Conservation (phyloP, 2,329 filamentous ascomycete species). For the Chaetothyriales sp. region DNA sequence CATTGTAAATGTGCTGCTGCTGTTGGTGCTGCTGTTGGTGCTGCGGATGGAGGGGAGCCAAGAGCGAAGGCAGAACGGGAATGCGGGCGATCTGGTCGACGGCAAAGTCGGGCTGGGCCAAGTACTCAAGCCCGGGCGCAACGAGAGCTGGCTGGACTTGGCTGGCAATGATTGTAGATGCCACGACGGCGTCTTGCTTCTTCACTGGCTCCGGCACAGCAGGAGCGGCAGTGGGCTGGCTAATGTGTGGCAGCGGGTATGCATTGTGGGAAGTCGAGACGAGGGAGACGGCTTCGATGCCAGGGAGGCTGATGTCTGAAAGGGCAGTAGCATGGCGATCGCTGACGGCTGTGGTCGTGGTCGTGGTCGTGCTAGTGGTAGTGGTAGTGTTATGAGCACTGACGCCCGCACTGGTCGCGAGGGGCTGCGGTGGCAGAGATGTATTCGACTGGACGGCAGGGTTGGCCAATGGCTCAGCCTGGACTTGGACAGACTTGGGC, state of each 20-base stretch:
- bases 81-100: neutral
- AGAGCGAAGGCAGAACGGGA: neutral
- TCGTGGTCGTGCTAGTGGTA: conserved; percentile 1
- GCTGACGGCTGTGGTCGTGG: neutral
- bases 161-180: neutral
- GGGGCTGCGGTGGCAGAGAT: conserved; percentile 8
- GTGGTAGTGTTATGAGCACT: conserved; percentile 5
- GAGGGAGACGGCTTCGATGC: conserved; percentile 11
- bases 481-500: neutral
- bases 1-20: conserved; percentile 11
- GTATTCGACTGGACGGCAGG: conserved; percentile 15
- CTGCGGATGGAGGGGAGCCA: conserved; percentile 11
- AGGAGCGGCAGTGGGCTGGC: neutral
- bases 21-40: too few species aligned
- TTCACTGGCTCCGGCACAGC: neutral
- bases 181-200: neutral
- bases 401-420: conserved; percentile 6
- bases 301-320: conserved; percentile 14
- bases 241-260: neutral
- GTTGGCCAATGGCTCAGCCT: conserved; percentile 1
- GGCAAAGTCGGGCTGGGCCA: neutral
- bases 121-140: neutral
- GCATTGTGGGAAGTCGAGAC: neutral
- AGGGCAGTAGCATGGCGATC: neutral
- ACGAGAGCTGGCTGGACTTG: neutral